Conservation (phyloP, 2,329 filamentous ascomycete genomes). For the Colletotrichum brevisporum region DNA sequence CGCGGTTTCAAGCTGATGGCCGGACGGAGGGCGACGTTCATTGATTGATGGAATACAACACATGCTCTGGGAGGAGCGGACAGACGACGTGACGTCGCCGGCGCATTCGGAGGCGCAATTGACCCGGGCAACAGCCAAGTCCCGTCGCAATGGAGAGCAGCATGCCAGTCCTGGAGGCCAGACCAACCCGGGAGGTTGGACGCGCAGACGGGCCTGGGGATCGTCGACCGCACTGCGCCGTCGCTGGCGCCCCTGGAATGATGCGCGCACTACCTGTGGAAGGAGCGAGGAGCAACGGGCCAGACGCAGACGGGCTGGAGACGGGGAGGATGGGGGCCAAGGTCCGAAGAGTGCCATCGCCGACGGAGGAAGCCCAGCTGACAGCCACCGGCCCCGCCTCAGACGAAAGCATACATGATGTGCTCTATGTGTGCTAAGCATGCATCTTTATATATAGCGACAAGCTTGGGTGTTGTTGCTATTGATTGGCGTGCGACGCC, state of each 20-base stretch:
- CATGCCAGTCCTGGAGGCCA: slow-evolving; percentile 9
- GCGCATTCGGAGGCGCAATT: not conserved
- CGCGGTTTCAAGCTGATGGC: slow-evolving; percentile 18
- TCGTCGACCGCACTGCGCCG: not conserved
- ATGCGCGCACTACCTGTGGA: not conserved
- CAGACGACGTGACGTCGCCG: not conserved
- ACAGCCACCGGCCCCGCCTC: slow-evolving; percentile 23
- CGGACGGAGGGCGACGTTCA: not conserved
- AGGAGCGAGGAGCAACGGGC: not conserved
- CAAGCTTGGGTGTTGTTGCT: not conserved
- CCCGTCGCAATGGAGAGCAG: not conserved
- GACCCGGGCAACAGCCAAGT: not conserved
- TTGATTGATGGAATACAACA: slow-evolving; percentile 1
- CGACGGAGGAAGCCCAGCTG: slow-evolving; percentile 17
- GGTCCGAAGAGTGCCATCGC: slow-evolving; percentile 3
- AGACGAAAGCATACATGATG: slow-evolving; percentile 7
- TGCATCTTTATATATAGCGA: slow-evolving; percentile 9
- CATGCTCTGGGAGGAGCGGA: not conserved
- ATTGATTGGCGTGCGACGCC: not conserved
- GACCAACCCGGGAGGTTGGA: slow-evolving; percentile 3
- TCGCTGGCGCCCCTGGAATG: slow-evolving; percentile 2
- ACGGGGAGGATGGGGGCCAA: slow-evolving; percentile 17
- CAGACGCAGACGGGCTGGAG: slow-evolving; percentile 8
- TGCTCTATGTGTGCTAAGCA: not conserved
- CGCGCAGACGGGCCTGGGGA: not conserved